Evolutionary conservation across 441 rosid genomes (phyloP).

Genomic region (Adansonia madagascariensis): DNA sequence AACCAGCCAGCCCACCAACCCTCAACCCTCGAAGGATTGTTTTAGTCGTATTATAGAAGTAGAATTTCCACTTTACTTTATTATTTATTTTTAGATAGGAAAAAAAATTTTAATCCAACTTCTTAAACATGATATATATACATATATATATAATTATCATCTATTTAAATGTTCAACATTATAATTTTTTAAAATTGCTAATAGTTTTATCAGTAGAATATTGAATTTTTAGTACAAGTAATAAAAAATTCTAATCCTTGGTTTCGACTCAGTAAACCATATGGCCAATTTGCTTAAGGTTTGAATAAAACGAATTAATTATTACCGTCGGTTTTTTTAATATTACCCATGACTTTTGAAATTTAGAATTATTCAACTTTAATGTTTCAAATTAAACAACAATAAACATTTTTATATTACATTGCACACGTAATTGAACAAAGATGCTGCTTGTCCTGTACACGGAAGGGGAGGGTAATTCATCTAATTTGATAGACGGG

Average conservation of each 20-base stretch:
- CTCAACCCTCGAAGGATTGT: neutral
- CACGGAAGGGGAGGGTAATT: neutral
- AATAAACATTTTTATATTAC: neutral
- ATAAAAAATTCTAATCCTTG: neutral
- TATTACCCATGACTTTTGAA: neutral
- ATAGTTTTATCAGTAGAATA: no score
- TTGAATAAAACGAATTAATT: neutral
- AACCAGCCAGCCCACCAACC: neutral
- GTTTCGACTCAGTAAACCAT: neutral
- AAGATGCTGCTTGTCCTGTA: neutral
- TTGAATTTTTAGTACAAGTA: neutral
- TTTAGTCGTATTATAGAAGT: neutral
- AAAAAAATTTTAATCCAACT: no score
- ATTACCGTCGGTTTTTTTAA: neutral
- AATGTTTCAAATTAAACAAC: neutral
- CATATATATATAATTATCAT: no score
- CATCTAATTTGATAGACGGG: neutral
- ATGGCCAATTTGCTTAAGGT: neutral
- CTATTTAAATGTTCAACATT: no score
- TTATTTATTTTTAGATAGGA: no score
- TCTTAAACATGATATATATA: no score
- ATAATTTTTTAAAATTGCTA: neutral
- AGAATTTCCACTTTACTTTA: neutral
- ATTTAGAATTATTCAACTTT: neutral
- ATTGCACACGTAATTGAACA: neutral